These are phyloP conservation scores for Suillus lakei DNA, from an alignment of 768 basidiomycete species.

Conservation along the genomic window DNA sequence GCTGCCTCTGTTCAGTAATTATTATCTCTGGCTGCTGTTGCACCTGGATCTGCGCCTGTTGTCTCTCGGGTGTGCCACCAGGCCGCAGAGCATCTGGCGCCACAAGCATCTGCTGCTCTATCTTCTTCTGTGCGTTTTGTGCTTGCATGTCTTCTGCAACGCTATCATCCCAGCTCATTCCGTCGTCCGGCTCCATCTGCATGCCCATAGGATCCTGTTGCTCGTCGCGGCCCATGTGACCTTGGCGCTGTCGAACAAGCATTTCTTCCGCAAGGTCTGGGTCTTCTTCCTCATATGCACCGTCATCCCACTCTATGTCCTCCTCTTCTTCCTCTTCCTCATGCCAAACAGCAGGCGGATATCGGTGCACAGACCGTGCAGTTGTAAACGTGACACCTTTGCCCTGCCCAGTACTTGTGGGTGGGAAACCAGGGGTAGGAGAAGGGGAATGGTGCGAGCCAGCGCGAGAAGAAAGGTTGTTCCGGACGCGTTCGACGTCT, in stretches of 20 bases:
- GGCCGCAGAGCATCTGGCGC: conserved; percentile 44
- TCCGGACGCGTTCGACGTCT: conserved; percentile 58
- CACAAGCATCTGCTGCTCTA: conserved; percentile 22
- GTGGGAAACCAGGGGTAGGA: conserved; percentile 43
- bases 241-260: conserved; percentile 45
- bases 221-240: conserved; percentile 34
- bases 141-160: conserved; percentile 57
- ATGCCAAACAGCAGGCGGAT: conserved; percentile 83
- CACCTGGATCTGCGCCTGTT: conserved; percentile 32
- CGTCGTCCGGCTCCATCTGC: conserved; percentile 76
- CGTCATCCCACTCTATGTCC: conserved; percentile 62
- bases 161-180: conserved; percentile 86
- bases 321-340: conserved; percentile 71
- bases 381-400: conserved; percentile 76
- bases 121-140: conserved; percentile 32
- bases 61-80: conserved; percentile 32
- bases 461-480: conserved; percentile 52
- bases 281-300: conserved; percentile 74
- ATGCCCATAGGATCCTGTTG: conserved; percentile 36
- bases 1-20: conserved; percentile 40
- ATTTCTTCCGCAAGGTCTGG: conserved; percentile 62
- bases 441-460: conserved; percentile 56
- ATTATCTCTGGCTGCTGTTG: conserved; percentile 33
- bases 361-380: conserved; percentile 69
- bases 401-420: conserved; percentile 27